phyloP scores from a whole-genome alignment of 164 flowering plant genomes.

The Magnolia sinica region DNA sequence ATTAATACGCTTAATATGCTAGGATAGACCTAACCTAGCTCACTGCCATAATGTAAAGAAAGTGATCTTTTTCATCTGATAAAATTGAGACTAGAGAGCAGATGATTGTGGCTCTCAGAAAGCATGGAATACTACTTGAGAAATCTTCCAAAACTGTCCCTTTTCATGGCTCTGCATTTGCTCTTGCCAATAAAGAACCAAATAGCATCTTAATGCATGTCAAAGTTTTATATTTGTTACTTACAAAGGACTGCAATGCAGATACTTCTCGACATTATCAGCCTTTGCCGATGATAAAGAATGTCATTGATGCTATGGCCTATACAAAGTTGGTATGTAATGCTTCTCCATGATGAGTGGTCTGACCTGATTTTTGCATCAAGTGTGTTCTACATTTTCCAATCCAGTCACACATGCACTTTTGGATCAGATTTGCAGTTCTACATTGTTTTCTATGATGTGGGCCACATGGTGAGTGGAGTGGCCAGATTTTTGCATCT shows the following conservation, averaged over 20 bases:
- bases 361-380: background rate
- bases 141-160: background rate
- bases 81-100: background rate
- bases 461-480: too few relatives aligned
- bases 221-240: background rate
- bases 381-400: background rate
- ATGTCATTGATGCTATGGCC: conserved; percentile 83
- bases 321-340: conserved; percentile 77
- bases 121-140: background rate
- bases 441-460: too few relatives aligned
- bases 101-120: background rate
- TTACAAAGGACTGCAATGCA: conserved; percentile 26
- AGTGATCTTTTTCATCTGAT: background rate
- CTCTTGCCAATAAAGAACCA: background rate
- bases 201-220: background rate
- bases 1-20: too few relatives aligned
- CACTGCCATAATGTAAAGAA: background rate
- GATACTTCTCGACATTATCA: conserved; percentile 88
- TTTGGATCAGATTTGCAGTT: too few relatives aligned
- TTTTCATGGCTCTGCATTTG: background rate
- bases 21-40: too few relatives aligned
- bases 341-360: background rate
- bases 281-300: conserved; percentile 66
- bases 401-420: background rate
- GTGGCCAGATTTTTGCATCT: too few relatives aligned